Percentiles rank a stretch among this genome's conserved stretches.
These are phyloP conservation scores for Chalara sp. DNA, from an alignment of 2,329 filamentous ascomycete species.

Conservation along the genomic window DNA sequence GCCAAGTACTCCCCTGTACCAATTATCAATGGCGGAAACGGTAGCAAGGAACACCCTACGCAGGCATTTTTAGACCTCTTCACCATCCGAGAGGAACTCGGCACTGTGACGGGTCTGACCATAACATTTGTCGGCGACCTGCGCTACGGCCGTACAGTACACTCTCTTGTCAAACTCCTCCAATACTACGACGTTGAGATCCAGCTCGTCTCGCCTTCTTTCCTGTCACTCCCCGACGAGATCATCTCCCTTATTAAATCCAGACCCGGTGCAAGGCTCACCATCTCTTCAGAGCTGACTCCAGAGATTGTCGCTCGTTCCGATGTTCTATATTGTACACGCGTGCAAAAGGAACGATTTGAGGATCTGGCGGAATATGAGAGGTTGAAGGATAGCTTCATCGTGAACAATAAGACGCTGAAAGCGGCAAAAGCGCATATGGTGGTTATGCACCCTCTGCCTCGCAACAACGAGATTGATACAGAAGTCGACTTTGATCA, in stretches of 20 bases:
- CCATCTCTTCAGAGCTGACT: conserved; percentile 72
- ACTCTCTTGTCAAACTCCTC: conserved; percentile 90
- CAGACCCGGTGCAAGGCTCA: conserved; percentile 66
- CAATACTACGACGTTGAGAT: conserved; percentile 93
- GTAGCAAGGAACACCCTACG: conserved; percentile 91
- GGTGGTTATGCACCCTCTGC: conserved; percentile 92
- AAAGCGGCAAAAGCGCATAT: conserved; percentile 89
- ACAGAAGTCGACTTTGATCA: conserved; percentile 98
- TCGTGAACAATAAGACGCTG: conserved; percentile 84
- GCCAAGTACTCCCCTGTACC: conserved; percentile 84
- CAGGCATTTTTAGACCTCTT: conserved; percentile 97
- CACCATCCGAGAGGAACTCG: conserved; percentile 95
- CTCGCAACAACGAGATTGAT: conserved; percentile 85
- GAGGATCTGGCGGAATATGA: conserved; percentile 75
- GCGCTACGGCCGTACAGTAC: conserved; percentile 86
- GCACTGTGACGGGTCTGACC: conserved; percentile 88
- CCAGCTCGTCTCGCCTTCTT: conserved; percentile 81
- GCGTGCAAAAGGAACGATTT: conserved; percentile 95
- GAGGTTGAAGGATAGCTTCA: conserved; percentile 77
- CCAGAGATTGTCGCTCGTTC: conserved; percentile 79
- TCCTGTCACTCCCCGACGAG: conserved; percentile 67
- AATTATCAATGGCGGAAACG: conserved; percentile 95
- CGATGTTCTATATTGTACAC: conserved; percentile 94
- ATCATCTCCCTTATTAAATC: conserved; percentile 65
- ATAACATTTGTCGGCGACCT: conserved; percentile 96